phyloP scores from a whole-genome alignment of 2,329 filamentous ascomycete species.

The Xylaria sp. region DNA sequence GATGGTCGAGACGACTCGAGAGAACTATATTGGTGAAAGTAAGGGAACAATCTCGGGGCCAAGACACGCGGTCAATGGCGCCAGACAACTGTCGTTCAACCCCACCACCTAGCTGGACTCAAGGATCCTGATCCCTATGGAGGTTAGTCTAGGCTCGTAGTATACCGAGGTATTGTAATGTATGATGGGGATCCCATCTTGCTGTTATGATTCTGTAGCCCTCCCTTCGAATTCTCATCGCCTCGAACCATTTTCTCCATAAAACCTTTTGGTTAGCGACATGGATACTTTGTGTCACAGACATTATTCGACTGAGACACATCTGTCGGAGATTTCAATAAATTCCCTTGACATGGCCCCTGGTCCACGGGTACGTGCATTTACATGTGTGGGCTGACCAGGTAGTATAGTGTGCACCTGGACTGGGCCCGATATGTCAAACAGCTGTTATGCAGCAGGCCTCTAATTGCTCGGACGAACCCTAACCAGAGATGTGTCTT shows the following conservation, averaged over 20 bases:
- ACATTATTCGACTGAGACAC: conserved; percentile 14
- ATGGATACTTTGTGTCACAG: conserved; percentile 2
- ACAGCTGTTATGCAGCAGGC: no score
- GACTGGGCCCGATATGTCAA: conserved; percentile 10
- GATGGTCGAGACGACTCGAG: not conserved
- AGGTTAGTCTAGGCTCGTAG: not conserved
- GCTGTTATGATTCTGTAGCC: no score
- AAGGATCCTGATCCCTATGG: not conserved
- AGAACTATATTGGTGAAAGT: not conserved
- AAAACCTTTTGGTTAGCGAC: not conserved
- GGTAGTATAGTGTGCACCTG: not conserved
- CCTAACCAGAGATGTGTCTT: no score
- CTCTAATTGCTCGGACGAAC: no score
- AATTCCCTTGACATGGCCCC: conserved; percentile 3
- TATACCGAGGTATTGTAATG: not conserved
- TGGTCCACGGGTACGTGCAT: conserved; percentile 23
- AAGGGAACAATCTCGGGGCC: not conserved
- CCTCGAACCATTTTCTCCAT: not conserved
- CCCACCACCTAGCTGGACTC: not conserved
- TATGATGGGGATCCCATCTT: no score
- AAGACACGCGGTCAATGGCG: not conserved
- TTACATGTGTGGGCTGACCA: conserved; percentile 1
- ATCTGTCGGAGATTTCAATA: conserved; percentile 15
- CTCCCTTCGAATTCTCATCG: not conserved
- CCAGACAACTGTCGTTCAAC: not conserved